These are phyloP conservation scores for Verticillium isaacii DNA, from an alignment of 2,329 filamentous ascomycete species.

Conservation along the genomic window DNA sequence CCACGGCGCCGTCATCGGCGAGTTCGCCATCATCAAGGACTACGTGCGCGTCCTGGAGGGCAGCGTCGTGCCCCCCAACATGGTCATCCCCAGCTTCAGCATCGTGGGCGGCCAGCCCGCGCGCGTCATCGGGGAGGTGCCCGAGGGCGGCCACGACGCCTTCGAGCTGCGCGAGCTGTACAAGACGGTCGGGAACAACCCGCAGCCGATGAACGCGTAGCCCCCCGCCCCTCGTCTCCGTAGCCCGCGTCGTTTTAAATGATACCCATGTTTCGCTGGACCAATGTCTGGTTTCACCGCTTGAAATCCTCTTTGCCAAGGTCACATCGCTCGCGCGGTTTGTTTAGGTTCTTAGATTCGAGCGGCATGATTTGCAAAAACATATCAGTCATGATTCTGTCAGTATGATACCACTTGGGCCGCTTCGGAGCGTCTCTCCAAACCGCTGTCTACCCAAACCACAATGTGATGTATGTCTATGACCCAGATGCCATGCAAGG, in stretches of 20 bases:
- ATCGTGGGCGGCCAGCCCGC: slow-evolving; percentile 84
- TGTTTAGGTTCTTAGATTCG: not conserved
- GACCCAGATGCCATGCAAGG: not conserved
- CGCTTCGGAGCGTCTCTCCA: not conserved
- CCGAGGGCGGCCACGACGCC: slow-evolving; percentile 62
- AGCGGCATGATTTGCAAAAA: not conserved
- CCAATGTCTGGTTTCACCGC: not conserved
- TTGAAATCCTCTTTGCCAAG: not conserved
- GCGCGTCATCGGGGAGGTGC: slow-evolving; percentile 74
- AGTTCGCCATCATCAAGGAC: slow-evolving; percentile 90
- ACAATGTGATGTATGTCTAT: not conserved
- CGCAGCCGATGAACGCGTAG: slow-evolving; percentile 19
- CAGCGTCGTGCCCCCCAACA: slow-evolving; percentile 76
- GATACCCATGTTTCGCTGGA: not conserved
- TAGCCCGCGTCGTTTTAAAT: not conserved
- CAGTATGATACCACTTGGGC: not conserved
- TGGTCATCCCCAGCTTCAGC: slow-evolving; percentile 89
- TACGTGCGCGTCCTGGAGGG: slow-evolving; percentile 84
- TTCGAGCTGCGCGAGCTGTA: slow-evolving; percentile 63
- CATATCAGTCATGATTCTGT: not conserved
- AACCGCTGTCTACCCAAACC: not conserved
- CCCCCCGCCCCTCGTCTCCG: no score
- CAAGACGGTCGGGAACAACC: slow-evolving; percentile 58
- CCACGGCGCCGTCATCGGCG: slow-evolving; percentile 68
- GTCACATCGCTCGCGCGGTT: not conserved